phyloP scores from a whole-genome alignment of 805 yeast genomes.

The Candida coquimbonensis region DNA sequence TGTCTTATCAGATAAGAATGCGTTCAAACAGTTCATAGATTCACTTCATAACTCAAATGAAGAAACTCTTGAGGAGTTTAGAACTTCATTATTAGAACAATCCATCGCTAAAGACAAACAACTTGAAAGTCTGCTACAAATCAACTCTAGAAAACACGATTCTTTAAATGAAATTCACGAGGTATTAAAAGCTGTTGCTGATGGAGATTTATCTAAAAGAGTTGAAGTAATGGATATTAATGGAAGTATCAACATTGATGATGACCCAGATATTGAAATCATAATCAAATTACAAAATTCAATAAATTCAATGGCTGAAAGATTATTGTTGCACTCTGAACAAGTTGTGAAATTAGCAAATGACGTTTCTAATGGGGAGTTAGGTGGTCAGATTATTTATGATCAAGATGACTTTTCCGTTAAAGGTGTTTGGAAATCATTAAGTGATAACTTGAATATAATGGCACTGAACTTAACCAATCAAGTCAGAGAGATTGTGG shows the following conservation, averaged over 20 bases:
- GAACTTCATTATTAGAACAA: neutral
- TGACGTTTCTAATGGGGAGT: slow-evolving; percentile 83
- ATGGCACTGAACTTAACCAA: slow-evolving; percentile 85
- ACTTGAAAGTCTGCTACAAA: neutral
- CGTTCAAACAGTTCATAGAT: neutral
- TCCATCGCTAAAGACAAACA: neutral
- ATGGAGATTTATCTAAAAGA: slow-evolving; percentile 75
- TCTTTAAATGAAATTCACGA: slow-evolving; percentile 26
- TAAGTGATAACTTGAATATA: slow-evolving; percentile 78
- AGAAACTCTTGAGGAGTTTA: neutral
- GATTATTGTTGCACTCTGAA: slow-evolving; percentile 55
- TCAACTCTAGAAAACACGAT: neutral
- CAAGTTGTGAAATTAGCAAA: slow-evolving; percentile 72
- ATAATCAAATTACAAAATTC: slow-evolving; percentile 70
- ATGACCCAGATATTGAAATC: slow-evolving; percentile 44
- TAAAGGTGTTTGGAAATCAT: slow-evolving; percentile 81
- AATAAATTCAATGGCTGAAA: slow-evolving; percentile 86
- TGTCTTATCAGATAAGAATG: neutral
- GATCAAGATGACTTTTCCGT: slow-evolving; percentile 44
- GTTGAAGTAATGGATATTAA: slow-evolving; percentile 43
- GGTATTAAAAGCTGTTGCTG: slow-evolving; percentile 78
- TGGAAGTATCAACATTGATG: slow-evolving; percentile 23
- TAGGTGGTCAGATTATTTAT: slow-evolving; percentile 84
- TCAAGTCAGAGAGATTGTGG: slow-evolving; percentile 84
- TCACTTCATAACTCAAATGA: too few species aligned